Conservation (phyloP, 2,329 filamentous ascomycete species). For the Colletotrichum lindemuthianum region DNA sequence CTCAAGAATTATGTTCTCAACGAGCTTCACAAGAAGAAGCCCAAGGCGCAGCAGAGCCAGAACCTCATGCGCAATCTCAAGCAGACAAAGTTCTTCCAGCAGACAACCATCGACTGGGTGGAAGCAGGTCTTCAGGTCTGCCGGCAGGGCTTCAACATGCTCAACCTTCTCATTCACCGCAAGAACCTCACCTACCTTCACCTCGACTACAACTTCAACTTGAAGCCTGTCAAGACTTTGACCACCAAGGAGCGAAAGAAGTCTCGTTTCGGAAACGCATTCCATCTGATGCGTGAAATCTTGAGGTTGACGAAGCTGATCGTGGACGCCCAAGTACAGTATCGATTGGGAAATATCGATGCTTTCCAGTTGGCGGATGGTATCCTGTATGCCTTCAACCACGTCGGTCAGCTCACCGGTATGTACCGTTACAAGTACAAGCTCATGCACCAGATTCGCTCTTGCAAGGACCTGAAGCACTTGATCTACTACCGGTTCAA, state of each 20-base stretch:
- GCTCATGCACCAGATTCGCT: conserved; percentile 99
- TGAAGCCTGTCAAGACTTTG: conserved; percentile 98
- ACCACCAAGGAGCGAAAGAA: conserved; percentile 99
- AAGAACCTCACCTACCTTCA: conserved; percentile 99
- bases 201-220: conserved; percentile 98
- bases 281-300: conserved; percentile 99
- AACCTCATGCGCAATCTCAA: conserved; percentile 90
- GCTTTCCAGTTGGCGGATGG: conserved; percentile 98
- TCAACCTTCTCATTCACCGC: conserved; percentile 95
- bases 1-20: conserved; percentile 97
- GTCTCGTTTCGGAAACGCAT: conserved; percentile 98
- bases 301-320: conserved; percentile 95
- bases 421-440: conserved; percentile 99
- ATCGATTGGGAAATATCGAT: conserved; percentile 96
- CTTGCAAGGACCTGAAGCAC: conserved; percentile 99
- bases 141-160: conserved; percentile 98
- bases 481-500: conserved; percentile 99
- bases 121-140: conserved; percentile 98
- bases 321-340: conserved; percentile 98
- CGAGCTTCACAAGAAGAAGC: conserved; percentile 93
- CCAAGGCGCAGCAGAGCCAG: conserved; percentile 95
- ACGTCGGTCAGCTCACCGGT: conserved; percentile 96
- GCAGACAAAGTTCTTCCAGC: conserved; percentile 98
- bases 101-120: conserved; percentile 99
- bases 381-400: conserved; percentile 99